These are phyloP conservation scores for Aspergillus novoparasiticus DNA, from an alignment of 2,329 filamentous ascomycete species.

Conservation along the genomic window DNA sequence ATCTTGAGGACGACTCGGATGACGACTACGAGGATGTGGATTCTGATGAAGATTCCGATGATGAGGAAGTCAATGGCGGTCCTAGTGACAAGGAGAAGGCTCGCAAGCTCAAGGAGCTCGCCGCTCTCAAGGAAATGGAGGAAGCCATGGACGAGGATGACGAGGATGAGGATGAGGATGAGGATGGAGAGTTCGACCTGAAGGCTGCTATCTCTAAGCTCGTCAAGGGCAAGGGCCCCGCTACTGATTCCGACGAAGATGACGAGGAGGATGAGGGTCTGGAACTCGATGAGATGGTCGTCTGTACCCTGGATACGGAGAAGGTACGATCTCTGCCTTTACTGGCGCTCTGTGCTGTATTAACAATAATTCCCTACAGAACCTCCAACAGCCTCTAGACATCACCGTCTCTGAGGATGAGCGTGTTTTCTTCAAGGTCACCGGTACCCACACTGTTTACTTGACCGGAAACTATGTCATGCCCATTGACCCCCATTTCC, in stretches of 20 bases:
- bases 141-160: slow-evolving; percentile 63
- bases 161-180: slow-evolving; percentile 57
- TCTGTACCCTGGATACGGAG: slow-evolving; percentile 93
- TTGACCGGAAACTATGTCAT: slow-evolving; percentile 96
- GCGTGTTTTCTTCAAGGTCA: slow-evolving; percentile 87
- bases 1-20: slow-evolving; percentile 59
- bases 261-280: slow-evolving; percentile 60
- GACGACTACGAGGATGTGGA: slow-evolving; percentile 54
- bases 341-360: slow-evolving; percentile 10
- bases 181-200: slow-evolving; percentile 64
- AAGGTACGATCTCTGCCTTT: slow-evolving; percentile 62
- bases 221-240: slow-evolving; percentile 71
- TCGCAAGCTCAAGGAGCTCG: slow-evolving; percentile 80
- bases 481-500: slow-evolving; percentile 53
- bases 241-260: slow-evolving; percentile 64
- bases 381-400: slow-evolving; percentile 93
- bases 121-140: slow-evolving; percentile 75
- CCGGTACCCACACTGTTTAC: slow-evolving; percentile 85
- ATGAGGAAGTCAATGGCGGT: slow-evolving; percentile 82
- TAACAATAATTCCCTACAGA: slow-evolving; percentile 53
- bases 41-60: slow-evolving; percentile 55
- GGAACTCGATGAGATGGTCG: slow-evolving; percentile 83
- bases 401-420: slow-evolving; percentile 89
- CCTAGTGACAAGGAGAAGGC: slow-evolving; percentile 89
- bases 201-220: slow-evolving; percentile 56